Base-by-base conservation (phyloP, 768 basidiomycete species). In the Pleurotus giganteus region DNA sequence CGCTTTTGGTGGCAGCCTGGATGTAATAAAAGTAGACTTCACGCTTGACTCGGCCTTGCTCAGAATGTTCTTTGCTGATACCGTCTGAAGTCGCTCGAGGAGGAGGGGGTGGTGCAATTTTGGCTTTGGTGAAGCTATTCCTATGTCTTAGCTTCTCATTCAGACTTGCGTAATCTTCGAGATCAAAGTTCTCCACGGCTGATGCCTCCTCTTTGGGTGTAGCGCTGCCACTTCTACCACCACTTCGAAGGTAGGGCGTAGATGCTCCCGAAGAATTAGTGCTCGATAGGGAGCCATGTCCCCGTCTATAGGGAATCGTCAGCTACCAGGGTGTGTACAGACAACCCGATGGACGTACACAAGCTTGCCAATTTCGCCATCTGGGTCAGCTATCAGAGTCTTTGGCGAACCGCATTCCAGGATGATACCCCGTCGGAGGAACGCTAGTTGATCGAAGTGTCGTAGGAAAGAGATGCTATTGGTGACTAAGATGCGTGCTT, bases 391-490 rank as follows among this genome's bases (percentile, higher is more conserved):
- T 66, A 86, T 74, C 8, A 90, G 74, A 17, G 78, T 71, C 11
- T 74, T 67, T 63, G 88, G 94, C 0, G 87, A 73, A 2, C 89
- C 91, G 19, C 67, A 72, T 71, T 96, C 94, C 7, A 91, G 69
- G 52, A 95, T 84, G 64, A 94, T 85, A 12, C 94, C 94, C 21
- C 85, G 83, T 17, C 91, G 86, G 34, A 97, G 70, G 69, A 85
- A 92, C 46, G 79, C 67, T 13, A 95, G 72, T 43, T 85, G 77
- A 63, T 94, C 89, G 51, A 91, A 90, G 53, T 90, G 75, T 44
- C 80, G 79, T 32, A 94, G 75, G 64, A 90, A 94, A n/a, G 91
- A 80, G 50, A 95, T 83, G 55, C 85, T 86, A 67, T 96, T 94
- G 37, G 93, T 96, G 47, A 94, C 90, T 3, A 95, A 71, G 51